Base-by-base conservation (phyloP, 768 basidiomycete genomes). In the Xanthoconium stramineum region DNA sequence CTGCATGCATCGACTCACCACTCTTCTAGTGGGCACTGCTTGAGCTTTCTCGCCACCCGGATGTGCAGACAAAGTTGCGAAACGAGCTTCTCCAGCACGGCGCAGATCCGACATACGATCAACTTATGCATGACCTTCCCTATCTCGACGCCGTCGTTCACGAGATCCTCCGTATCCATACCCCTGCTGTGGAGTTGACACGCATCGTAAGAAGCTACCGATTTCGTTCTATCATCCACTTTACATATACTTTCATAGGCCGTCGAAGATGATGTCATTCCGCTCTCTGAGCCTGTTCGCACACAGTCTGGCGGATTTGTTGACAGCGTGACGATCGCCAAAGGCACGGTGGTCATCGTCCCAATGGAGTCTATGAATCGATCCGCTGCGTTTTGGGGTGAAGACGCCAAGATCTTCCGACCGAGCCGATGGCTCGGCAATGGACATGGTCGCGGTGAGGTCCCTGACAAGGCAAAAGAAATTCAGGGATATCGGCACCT, bases 351-450 rank as follows among this genome's bases (percentile, higher is more conserved):
- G 1, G 58, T 87, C 17, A 44, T 70, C 11, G 64, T 78, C 3
- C 75, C 82, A 1, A 76, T 84, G 36, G 56, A 68, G 14, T 71
- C 69, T 15, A 74, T 83, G 52, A 86, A 88, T 63, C 69, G 73
- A 7, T 79, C 80, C 6, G 72, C 75, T 44, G 70, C 65, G 0
- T 65, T 86, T 24, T 89, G 88, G 88, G 88, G 88, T 0, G 64
- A 74, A 0, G 79, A 84, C 50, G 79, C 83, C 1, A 75, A 77
- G 20, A 75, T 77, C 24, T 90, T 84, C 64, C 73, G 77, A 36
- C 87, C 86, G 0, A 81, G 83, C 51, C 73, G 87, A 14, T 89
- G 88, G 87, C 71, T 88, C 11, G 65, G 65, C 13, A 67, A 69
- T 2, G 35, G 14, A 13, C 28, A 24, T 10, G 32, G 59, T 11